Base-by-base conservation (phyloP, 495 filamentous ascomycete species). In the Annulohypoxylon nitens region DNA sequence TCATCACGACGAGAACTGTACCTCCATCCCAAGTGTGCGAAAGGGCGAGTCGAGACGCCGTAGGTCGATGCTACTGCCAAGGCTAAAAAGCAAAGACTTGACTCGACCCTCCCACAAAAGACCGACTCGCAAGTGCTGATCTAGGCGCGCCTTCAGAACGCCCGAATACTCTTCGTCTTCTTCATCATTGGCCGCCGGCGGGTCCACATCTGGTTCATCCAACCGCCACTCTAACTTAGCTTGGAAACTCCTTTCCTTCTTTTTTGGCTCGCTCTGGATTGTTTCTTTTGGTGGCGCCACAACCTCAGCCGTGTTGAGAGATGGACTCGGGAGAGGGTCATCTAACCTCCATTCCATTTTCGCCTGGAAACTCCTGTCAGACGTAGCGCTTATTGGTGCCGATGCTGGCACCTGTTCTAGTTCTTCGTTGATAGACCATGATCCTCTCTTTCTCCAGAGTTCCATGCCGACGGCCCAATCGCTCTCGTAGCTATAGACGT, bases 401-500 rank as follows among this genome's bases (percentile, higher is more conserved):
- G 59, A 20, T 9, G 66, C 34, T 33, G 55, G 30, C 70, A 67
- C 66, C 75, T 78, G 69, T 23, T 78, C 74, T 55, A 81, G 76
- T 64, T 84, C 84, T 5, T 83, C 76, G 16, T 84, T 78, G 16
- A 84, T 82, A 6, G 81, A 70, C 47, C 80, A 78, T 37, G 79
- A 83, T 71, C 79, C 71, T 60, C 76, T 79, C 79, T 88, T 79
- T 80, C 86, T 87, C 95, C 97, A 99, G 33, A 98, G 83, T 80
- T 99, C 97, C 78, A 90, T 92, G 11, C 97, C 96, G 8, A 97
- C 85, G 45, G 92, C 91, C 84, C 97, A 88, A 41, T 97, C 94
- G 78, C 93, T 97, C 83, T 98, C 96, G 83, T 97, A 99, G 75
- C 93, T 97, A 82, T 97, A 98, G 58, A 97, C 93, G 78, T 99